Evolutionary conservation across 371 early-diverging fungal species (phyloP).

Genomic region (Gilbertella persicaria): DNA sequence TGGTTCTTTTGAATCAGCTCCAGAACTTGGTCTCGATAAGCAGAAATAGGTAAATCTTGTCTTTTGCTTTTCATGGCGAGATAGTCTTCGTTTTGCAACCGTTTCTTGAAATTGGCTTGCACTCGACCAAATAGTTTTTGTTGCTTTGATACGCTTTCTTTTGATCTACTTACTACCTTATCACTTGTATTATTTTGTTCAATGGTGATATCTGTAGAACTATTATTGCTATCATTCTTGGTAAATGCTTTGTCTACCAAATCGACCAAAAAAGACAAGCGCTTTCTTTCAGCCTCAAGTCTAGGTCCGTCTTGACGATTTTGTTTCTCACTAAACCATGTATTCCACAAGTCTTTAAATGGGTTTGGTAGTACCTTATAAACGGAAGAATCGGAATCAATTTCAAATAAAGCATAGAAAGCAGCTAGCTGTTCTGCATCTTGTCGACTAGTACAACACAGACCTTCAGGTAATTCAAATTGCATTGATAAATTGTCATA

Average conservation of each 20-base stretch:
- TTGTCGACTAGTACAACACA: constrained; percentile 9
- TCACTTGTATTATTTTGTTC: no score
- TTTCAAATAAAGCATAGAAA: constrained; percentile 51
- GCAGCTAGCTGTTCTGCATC: constrained; percentile 68
- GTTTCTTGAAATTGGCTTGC: constrained; percentile 30
- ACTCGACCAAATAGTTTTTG: constrained; percentile 18
- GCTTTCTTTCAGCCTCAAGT: neutral
- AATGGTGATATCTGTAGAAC: neutral
- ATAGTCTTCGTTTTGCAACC: constrained; percentile 36
- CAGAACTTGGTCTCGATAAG: constrained; percentile 59
- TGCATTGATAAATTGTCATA: neutral
- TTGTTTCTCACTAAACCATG: constrained; percentile 54
- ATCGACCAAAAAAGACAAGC: neutral
- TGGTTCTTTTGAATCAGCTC: constrained; percentile 55
- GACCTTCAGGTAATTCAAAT: constrained; percentile 19
- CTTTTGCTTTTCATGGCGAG: constrained; percentile 54
- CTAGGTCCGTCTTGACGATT: neutral
- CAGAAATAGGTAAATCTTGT: constrained; percentile 61
- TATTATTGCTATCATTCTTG: neutral
- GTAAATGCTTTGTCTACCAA: neutral
- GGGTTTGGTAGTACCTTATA: constrained; percentile 61
- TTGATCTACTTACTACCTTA: neutral
- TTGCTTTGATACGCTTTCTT: neutral
- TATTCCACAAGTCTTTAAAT: constrained; percentile 70
- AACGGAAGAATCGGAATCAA: constrained; percentile 51